These are phyloP conservation scores for Senna tora DNA, from an alignment of 306 rosid genomes.

Conservation along the genomic window DNA sequence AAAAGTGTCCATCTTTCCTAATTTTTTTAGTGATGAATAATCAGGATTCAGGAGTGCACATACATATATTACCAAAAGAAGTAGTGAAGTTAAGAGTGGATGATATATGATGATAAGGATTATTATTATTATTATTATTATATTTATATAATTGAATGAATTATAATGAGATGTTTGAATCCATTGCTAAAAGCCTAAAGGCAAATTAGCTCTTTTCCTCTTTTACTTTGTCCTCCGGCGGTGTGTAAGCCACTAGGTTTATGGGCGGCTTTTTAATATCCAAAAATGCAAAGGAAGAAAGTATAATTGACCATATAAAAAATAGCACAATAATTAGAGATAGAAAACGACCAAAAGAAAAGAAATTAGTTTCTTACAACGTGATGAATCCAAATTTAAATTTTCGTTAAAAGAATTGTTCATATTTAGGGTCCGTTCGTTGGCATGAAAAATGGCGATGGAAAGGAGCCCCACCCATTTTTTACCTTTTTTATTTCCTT, in stretches of 20 bases:
- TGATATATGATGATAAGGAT: conserved; percentile 6
- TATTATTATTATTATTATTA: no score
- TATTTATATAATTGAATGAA: no score
- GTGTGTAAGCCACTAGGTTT: conserved; percentile 67
- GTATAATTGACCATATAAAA: no score
- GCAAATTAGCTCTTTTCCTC: conserved; percentile 49
- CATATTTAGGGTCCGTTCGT: no score
- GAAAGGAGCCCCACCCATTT: no score
- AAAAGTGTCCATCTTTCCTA: conserved; percentile 1
- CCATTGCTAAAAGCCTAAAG: conserved; percentile 39
- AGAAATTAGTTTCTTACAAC: no score
- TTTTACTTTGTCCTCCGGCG: conserved; percentile 55
- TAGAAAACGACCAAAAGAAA: no score
- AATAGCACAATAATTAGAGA: no score
- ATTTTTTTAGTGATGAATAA: conserved; percentile 29
- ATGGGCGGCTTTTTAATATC: conserved; percentile 27
- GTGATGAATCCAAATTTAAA: no score
- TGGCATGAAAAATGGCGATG: no score
- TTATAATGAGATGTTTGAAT: conserved; percentile 26
- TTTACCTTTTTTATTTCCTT: no score
- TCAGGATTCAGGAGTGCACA: not conserved
- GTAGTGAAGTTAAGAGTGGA: conserved; percentile 31
- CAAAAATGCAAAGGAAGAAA: not conserved
- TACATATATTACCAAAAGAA: conserved; percentile 23
- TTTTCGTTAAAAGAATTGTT: no score